phyloP scores from a whole-genome alignment of 139 green algal species.

The Deuterostichococcus epilithicus region DNA sequence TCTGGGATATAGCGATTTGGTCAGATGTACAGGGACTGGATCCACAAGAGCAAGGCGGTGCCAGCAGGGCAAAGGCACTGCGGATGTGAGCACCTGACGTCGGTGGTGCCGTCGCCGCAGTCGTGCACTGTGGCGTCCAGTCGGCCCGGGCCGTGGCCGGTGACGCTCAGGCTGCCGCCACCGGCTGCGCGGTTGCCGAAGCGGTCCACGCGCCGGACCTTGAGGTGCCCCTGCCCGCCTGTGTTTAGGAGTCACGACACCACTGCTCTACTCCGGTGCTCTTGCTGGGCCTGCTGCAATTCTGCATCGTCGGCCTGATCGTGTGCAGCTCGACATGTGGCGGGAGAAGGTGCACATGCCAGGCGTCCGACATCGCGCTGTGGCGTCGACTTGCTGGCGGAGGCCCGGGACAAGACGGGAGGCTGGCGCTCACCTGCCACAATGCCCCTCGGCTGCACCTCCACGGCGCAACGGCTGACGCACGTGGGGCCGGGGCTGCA shows the following conservation, averaged over 20 bases:
- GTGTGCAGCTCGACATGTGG: no score
- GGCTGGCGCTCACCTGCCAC: background rate
- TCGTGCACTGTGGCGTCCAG: background rate
- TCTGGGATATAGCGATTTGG: no score
- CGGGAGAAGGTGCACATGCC: no score
- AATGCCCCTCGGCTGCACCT: background rate
- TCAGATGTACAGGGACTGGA: no score
- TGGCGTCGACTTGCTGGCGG: background rate
- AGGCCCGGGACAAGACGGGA: background rate
- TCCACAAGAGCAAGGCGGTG: no score
- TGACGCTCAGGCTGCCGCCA: background rate
- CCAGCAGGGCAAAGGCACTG: no score
- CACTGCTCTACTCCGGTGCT: no score
- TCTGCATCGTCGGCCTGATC: no score
- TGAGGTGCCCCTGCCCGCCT: background rate
- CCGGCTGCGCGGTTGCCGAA: constrained; percentile 15
- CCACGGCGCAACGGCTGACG: background rate
- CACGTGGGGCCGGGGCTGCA: background rate
- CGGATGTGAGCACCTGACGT: background rate
- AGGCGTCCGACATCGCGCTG: background rate
- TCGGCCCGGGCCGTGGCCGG: no score
- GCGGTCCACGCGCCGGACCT: constrained; percentile 8
- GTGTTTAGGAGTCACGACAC: no score
- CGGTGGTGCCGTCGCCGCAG: constrained; percentile 9
- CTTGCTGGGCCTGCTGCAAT: no score